Base-by-base conservation (phyloP, 345 rosid species). In the Eucalyptus pumila region DNA sequence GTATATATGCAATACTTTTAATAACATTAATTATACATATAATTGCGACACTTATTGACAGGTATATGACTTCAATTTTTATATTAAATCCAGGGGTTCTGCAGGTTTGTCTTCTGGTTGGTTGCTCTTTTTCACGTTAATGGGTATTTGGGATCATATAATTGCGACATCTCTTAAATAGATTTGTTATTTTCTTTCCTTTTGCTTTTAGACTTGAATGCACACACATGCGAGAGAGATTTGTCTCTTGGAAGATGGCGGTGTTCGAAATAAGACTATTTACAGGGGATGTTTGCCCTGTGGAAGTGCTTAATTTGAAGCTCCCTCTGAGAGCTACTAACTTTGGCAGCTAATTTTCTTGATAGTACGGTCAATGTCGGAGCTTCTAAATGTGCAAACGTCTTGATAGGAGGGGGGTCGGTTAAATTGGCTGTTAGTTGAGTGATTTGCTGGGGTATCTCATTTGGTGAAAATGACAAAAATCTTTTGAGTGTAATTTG, bases 1-100 rank as follows among this genome's bases (percentile, higher is more conserved):
- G 51, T 49, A 49, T 49, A 14, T 49, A 49, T 49, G 51, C 51
- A 49, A 49, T 49, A 49, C 51, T 49, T 49, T 49, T 49, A 49
- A 49, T 49, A 49, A 49, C 51, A 49, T 49, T 49, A 49, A 49
- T 49, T 49, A 49, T 49, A 49, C 49, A 48, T 48, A 48, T 48
- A 48, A 48, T 48, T 48, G 49, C 49, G 49, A 48, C 49, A 98
- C 94, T 92, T 98, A 90, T 90, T 97, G 90, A 98, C 99, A 90
- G 99, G 99, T 95, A 90, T 86, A 65, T 89, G 19, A 52, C 45
- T 88, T 80, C 23, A 81, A 21, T 13, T 49, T 32, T 49, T 86
- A 30, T 44, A 65, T 50, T 62, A 26, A 50, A 37, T 42, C 9
- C 19, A 15, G 42, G 80, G 24, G 21, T 67, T 67, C 80, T 67